Conservation (phyloP, 257 asterid genomes). For the Fraxinus quadrangulata region DNA sequence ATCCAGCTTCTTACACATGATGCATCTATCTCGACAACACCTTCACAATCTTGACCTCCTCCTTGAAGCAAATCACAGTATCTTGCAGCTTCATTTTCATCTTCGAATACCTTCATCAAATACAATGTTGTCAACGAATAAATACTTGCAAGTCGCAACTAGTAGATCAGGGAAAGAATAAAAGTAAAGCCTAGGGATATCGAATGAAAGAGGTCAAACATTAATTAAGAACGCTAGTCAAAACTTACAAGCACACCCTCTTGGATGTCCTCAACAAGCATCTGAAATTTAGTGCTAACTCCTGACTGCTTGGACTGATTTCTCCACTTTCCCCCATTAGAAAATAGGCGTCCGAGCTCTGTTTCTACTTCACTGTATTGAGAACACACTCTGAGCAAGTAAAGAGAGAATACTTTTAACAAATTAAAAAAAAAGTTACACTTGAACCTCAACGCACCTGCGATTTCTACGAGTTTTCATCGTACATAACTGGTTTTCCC, state of each 20-base stretch:
- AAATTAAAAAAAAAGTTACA: slow-evolving; percentile 12
- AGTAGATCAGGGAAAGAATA: background rate
- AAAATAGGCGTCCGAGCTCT: slow-evolving; percentile 80
- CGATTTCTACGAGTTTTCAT: slow-evolving; percentile 87
- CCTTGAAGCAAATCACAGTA: slow-evolving; percentile 94
- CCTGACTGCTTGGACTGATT: slow-evolving; percentile 64
- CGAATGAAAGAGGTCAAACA: slow-evolving; percentile 3
- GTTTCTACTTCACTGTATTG: slow-evolving; percentile 85
- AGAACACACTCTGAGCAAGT: slow-evolving; percentile 26
- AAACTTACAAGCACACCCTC: slow-evolving; percentile 90
- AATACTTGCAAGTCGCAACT: background rate
- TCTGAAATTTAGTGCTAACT: slow-evolving; percentile 62
- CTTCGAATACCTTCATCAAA: slow-evolving; percentile 74
- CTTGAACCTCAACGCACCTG: slow-evolving; percentile 50
- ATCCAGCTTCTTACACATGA: slow-evolving; percentile 62
- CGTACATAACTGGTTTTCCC: slow-evolving; percentile 86
- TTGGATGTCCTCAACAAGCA: slow-evolving; percentile 89
- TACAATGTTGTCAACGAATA: background rate
- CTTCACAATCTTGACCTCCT: slow-evolving; percentile 88
- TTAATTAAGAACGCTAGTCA: slow-evolving; percentile 10
- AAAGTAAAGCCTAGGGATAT: background rate
- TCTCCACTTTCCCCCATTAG: slow-evolving; percentile 62
- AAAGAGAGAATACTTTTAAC: background rate
- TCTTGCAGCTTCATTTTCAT: slow-evolving; percentile 80
- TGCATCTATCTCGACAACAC: slow-evolving; percentile 93